Base-by-base conservation (phyloP, 1,284 basidiomycete genomes). In the Cryptococcus sp. region DNA sequence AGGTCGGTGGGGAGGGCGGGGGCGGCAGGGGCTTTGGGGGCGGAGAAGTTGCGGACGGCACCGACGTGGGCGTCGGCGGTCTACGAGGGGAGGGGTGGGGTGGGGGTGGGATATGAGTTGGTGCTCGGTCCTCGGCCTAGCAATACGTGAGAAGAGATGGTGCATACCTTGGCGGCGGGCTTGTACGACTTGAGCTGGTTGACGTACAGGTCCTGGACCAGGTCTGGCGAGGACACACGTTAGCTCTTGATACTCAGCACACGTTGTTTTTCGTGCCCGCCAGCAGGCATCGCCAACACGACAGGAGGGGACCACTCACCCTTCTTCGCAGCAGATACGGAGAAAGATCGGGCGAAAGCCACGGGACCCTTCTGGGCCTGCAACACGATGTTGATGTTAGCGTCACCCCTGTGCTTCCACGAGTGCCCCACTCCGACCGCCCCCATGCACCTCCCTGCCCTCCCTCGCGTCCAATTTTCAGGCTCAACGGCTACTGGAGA, bases 131-230 rank as follows among this genome's bases (percentile, higher is more conserved):
- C n/a, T n/a, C 49, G 21, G 38, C 39, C 49, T 52, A 33, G 24
- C 2, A 24, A 11, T 15, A 33, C 18, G 13, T 2, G 33, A 20
- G 6, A 4, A 15, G 18, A 48, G 33, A 13, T 44, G 8, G 18
- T 39, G 42, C 44, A 20, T 50, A 78, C 77, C 68, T 76, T 67
- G 45, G 75, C 61, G 55, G 78, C 77, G 37, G 81, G 76, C 82
- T 92, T 95, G 86, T 94, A 97, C 18, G 84, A 77, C 81, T 90
- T 95, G 73, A 97, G 83, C 81, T 95, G 88, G 72, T 83, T 86
- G 67, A 97, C 71, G 80, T 97, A 97, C 56, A 95, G 77, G 67
- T 96, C 91, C 83, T 95, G 90, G 57, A 97, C 82, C 70, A 95
- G 81, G 81, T 96, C 93, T 95, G 21, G 7, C 24, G 43, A 23